Evolutionary conservation across 1,284 basidiomycete species (phyloP).

Genomic region (Moesziomyces antarcticus): DNA sequence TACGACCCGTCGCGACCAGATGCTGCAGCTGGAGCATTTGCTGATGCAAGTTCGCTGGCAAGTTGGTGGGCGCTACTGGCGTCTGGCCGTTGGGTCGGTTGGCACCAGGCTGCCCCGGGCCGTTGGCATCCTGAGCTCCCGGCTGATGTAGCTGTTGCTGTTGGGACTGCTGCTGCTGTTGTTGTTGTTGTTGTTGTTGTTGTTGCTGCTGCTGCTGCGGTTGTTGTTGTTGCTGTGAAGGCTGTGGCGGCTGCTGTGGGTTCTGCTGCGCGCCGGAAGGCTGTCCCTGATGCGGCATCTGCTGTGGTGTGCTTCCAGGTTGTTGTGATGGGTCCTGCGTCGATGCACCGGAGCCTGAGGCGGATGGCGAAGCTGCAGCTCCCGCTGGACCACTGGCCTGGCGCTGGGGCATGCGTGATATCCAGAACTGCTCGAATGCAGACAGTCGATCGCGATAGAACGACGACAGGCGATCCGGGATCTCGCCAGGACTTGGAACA

Average conservation of each 20-base stretch:
- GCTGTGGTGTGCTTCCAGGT: conserved; percentile 6
- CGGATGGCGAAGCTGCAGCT: conserved; percentile 28
- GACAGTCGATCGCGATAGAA: conserved; percentile 58
- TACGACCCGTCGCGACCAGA: conserved; percentile 49
- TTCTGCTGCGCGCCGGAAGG: background rate
- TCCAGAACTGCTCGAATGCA: conserved; percentile 62
- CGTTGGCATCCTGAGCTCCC: conserved; percentile 2
- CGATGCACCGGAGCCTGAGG: conserved; percentile 11
- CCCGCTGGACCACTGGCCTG: conserved; percentile 37
- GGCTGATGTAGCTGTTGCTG: conserved; percentile 13
- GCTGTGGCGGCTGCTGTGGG: conserved; percentile 17
- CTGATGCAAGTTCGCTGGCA: conserved; percentile 48
- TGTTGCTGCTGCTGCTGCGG: conserved; percentile 18
- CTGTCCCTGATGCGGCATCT: conserved; percentile 14
- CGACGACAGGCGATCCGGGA: conserved; percentile 56
- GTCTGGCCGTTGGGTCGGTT: conserved; percentile 17
- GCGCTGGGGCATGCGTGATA: conserved; percentile 53
- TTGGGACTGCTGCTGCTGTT: conserved; percentile 15
- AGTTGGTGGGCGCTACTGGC: conserved; percentile 24
- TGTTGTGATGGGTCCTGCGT: conserved; percentile 18
- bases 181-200: conserved; percentile 13
- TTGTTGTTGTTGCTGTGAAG: conserved; percentile 10
- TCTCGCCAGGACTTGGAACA: conserved; percentile 50
- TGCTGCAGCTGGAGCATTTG: conserved; percentile 59
- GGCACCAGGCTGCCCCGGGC: conserved; percentile 5